phyloP scores from a whole-genome alignment of 208 protist species.

The Blastocrithidia nonstop region DNA sequence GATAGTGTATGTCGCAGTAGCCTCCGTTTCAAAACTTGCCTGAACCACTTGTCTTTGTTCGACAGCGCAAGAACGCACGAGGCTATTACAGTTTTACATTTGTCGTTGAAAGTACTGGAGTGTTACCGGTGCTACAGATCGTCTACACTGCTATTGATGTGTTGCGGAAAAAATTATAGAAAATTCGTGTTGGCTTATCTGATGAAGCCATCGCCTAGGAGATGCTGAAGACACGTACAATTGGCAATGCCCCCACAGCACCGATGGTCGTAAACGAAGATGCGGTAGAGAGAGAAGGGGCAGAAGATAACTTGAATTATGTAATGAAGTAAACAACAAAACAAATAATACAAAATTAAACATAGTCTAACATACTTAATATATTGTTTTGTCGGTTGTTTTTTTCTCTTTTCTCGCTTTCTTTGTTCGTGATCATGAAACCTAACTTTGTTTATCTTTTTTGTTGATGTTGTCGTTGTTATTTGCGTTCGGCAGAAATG shows the following conservation, averaged over 20 bases:
- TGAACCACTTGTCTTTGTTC: slow-evolving; percentile 79
- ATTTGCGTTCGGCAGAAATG: too few relatives aligned
- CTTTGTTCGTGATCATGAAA: not conserved
- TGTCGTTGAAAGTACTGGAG: slow-evolving; percentile 83
- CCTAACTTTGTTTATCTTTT: slow-evolving; percentile 1
- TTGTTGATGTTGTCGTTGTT: too few relatives aligned
- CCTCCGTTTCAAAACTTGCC: slow-evolving; percentile 53
- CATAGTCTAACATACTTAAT: not conserved
- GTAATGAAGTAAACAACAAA: slow-evolving; percentile 47
- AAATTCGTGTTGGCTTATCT: slow-evolving; percentile 36
- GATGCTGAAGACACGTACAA: slow-evolving; percentile 40
- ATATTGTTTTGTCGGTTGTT: not conserved
- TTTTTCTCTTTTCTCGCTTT: not conserved
- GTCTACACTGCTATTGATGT: slow-evolving; percentile 72
- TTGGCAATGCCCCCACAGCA: slow-evolving; percentile 73
- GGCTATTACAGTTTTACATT: slow-evolving; percentile 85
- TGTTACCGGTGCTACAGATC: slow-evolving; percentile 74
- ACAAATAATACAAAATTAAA: not conserved
- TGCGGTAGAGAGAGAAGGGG: slow-evolving; percentile 33
- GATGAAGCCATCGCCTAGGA: slow-evolving; percentile 55
- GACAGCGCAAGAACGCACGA: slow-evolving; percentile 38
- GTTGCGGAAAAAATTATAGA: slow-evolving; percentile 65
- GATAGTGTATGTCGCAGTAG: slow-evolving; percentile 80
- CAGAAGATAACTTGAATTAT: slow-evolving; percentile 77
- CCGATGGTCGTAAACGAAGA: slow-evolving; percentile 75